A percentile compares a stretch with the other conserved stretches of the same genome.
phyloP scores from a whole-genome alignment of 2,329 filamentous ascomycete species.

The Trichophyton rubrum region DNA sequence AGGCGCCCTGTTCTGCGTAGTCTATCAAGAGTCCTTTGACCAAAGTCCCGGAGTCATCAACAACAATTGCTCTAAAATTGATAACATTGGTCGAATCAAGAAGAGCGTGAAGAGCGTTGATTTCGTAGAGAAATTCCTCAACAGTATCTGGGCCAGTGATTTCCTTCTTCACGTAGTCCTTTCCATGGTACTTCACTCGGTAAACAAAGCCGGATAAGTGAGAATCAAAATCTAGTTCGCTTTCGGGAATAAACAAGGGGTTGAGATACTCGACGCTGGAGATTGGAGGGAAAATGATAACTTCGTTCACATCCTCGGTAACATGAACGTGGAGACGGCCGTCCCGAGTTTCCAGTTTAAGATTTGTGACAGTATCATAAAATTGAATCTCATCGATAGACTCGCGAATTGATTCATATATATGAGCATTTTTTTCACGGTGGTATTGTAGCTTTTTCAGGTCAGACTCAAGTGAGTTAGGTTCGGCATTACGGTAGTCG shows the following conservation, averaged over 20 bases:
- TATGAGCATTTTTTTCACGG: conserved; percentile 79
- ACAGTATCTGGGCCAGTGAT: conserved; percentile 91
- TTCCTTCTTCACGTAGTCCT: conserved; percentile 85
- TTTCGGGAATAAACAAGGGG: conserved; percentile 49
- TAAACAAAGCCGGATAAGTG: conserved; percentile 97
- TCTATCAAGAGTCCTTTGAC: conserved; percentile 86
- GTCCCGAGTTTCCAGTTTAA: conserved; percentile 81
- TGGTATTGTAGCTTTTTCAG: conserved; percentile 67
- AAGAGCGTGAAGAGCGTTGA: conserved; percentile 80
- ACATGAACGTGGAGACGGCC: conserved; percentile 90
- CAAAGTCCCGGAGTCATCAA: conserved; percentile 58
- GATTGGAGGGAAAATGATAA: conserved; percentile 69
- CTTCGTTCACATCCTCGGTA: conserved; percentile 91
- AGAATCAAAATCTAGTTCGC: conserved; percentile 68
- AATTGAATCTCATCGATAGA: conserved; percentile 90
- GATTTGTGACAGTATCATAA: conserved; percentile 88
- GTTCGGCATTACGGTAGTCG: conserved; percentile 72
- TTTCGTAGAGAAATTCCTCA: conserved; percentile 94
- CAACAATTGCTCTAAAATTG: conserved; percentile 71
- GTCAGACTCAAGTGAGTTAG: conserved; percentile 74
- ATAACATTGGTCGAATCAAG: conserved; percentile 65
- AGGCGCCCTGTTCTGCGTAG: conserved; percentile 71
- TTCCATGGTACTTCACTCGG: conserved; percentile 61
- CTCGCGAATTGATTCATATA: conserved; percentile 89
- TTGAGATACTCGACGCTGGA: conserved; percentile 61